Conservation (phyloP, 2,329 filamentous ascomycete species). For the Aspergillus sojae region DNA sequence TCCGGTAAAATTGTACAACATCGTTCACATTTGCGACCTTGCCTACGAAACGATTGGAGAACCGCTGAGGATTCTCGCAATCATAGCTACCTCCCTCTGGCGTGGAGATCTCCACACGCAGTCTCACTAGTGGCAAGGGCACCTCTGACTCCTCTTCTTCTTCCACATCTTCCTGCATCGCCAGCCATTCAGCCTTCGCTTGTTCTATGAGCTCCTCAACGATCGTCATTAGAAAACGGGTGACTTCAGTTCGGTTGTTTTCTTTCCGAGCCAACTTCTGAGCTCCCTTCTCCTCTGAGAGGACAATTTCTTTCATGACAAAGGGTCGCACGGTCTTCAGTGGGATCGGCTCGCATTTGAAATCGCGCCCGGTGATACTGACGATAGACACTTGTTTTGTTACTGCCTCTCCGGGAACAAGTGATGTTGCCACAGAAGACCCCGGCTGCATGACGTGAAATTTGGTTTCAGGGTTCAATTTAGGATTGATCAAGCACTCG, state of each 20-base stretch:
- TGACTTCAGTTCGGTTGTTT: constrained; percentile 81
- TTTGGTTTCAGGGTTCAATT: constrained; percentile 78
- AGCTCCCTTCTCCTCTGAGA: constrained; percentile 75
- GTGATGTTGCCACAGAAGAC: constrained; percentile 91
- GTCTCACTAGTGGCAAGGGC: constrained; percentile 80
- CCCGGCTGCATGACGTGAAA: constrained; percentile 98
- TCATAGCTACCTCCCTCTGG: constrained; percentile 85
- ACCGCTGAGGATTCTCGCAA: constrained; percentile 91
- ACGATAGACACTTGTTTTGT: constrained; percentile 88
- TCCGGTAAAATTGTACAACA: constrained; percentile 88
- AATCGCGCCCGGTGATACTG: constrained; percentile 79
- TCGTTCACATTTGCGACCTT: constrained; percentile 93
- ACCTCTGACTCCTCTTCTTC: constrained; percentile 60
- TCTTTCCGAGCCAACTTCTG: constrained; percentile 76
- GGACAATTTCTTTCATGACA: constrained; percentile 77
- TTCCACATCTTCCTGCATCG: constrained; percentile 69
- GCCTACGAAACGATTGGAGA: constrained; percentile 88
- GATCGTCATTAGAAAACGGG: constrained; percentile 71
- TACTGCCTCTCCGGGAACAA: constrained; percentile 86
- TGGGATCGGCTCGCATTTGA: constrained; percentile 76
- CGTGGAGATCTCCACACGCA: constrained; percentile 88
- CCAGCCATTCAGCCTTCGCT: constrained; percentile 78
- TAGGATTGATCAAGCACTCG: constrained; percentile 87
- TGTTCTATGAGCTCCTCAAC: constrained; percentile 87
- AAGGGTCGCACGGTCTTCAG: constrained; percentile 91